Base-by-base conservation (phyloP, 169 alveolate species). In the Babesia bovis region DNA sequence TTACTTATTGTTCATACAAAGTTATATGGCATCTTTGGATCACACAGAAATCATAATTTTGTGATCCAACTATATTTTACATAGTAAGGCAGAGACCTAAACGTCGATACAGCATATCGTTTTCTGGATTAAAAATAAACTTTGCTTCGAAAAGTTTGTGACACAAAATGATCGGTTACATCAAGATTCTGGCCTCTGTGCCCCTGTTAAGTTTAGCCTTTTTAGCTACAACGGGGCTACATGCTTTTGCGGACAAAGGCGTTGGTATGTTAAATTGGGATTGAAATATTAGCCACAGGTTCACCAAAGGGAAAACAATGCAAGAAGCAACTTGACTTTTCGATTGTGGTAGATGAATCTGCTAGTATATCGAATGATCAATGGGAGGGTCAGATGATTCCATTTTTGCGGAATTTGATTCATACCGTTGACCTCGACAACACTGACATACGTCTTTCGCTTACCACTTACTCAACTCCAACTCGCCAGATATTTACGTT, bases 311-410 rank as follows among this genome's bases (percentile, higher is more conserved):
- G 32, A 3, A 63, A 28, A 19, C 28, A 63, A 17, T 81, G 88
- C 52, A 60, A 17, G 33, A 30, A 66, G 2, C 83, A 81, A 55
- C 35, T 81, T 53, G 88, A 81, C 59, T 57, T 81, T 15, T 49
- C 81, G 47, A 13, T 81, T 15, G 51, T 81, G 19, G 88, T 81
- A 5, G 88, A 81, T 33, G 88, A 81, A 35, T 81, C 88, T 19
- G 69, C 67, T 6, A 81, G 88, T 51, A 81, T 81, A 33, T 17
- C 21, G 0, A 10, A 32, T 2, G 13, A 32, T n/a, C 69, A 81
- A n/a, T 81, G 88, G 88, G 9, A 1, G 1, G 45, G 45, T 9
- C 42, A 42, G 25, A 42, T 81, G 38, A 63, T 70, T 25, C 86
- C 85, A 2, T 81, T 81, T 41, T 33, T 81, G 17, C 38, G 65